phyloP scores from a whole-genome alignment of 176 grass and related monocot genomes.

The Areca catechu region DNA sequence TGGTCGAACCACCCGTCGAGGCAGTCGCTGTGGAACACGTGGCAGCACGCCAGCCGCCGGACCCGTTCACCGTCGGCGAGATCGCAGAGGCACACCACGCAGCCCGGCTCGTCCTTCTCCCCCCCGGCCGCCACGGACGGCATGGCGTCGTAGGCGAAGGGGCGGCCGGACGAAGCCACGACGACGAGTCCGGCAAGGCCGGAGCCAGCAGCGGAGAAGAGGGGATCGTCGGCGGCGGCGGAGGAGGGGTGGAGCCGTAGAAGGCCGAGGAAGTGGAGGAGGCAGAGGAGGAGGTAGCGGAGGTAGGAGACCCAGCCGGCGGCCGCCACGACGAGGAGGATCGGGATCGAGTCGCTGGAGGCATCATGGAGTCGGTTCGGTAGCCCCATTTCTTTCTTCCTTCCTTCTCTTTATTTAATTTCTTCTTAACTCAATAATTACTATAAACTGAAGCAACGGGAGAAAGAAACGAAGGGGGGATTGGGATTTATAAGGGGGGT shows the following conservation, averaged over 20 bases:
- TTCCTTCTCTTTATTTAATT: neutral
- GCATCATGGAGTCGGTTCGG: slow-evolving; percentile 19
- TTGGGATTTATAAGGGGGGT: no score
- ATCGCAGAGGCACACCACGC: slow-evolving; percentile 11
- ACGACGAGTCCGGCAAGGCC: slow-evolving; percentile 17
- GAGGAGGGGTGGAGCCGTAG: neutral
- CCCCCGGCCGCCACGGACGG: neutral
- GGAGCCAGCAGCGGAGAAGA: slow-evolving; percentile 4
- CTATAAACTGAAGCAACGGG: no score
- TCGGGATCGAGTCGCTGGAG: slow-evolving; percentile 19
- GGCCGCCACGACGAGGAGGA: slow-evolving; percentile 11
- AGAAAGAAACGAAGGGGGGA: no score
- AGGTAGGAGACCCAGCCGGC: slow-evolving; percentile 13
- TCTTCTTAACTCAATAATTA: no score
- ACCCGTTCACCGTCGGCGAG: slow-evolving; percentile 21
- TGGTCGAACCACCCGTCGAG: slow-evolving; percentile 21
- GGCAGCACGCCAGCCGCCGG: slow-evolving; percentile 14
- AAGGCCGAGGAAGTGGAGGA: neutral
- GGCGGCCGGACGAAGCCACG: slow-evolving; percentile 3
- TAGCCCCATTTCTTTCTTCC: slow-evolving; percentile 4
- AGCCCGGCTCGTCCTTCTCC: neutral
- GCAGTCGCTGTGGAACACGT: slow-evolving; percentile 17
- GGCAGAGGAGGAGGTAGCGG: slow-evolving; percentile 20
- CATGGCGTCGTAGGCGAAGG: neutral
- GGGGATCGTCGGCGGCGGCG: neutral